These are phyloP conservation scores for Alloascoidea africana DNA, from an alignment of 805 yeast species.

Conservation along the genomic window DNA sequence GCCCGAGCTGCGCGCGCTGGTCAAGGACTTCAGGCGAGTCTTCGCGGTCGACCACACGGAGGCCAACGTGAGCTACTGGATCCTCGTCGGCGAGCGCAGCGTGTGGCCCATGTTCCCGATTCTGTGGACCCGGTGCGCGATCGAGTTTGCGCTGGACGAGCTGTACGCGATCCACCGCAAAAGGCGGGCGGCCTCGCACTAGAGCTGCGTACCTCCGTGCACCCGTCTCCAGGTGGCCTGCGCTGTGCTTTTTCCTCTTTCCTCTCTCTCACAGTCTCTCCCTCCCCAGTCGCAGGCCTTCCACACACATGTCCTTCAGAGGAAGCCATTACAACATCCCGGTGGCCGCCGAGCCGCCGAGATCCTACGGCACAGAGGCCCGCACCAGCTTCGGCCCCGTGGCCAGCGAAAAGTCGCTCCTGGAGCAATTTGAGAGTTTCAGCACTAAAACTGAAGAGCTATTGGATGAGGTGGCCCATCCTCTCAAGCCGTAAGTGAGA, in stretches of 20 bases:
- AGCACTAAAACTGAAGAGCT: conserved; percentile 16
- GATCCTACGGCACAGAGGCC: no score
- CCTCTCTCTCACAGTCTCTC: background rate
- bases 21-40: conserved; percentile 58
- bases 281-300: no score
- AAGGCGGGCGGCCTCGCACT: no score
- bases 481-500: conserved; percentile 18
- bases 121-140: conserved; percentile 75
- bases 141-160: conserved; percentile 80
- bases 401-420: no score
- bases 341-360: no score
- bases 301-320: no score
- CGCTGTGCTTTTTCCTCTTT: background rate
- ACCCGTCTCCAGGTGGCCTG: no score
- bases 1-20: conserved; percentile 63
- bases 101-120: conserved; percentile 87
- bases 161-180: conserved; percentile 27
- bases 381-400: no score
- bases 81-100: conserved; percentile 77
- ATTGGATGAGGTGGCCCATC: conserved; percentile 17
- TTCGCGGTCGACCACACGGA: conserved; percentile 58
- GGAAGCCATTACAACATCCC: no score
- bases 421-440: conserved; percentile 7
- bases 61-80: conserved; percentile 80
- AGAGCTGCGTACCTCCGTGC: no score